phyloP scores from a whole-genome alignment of 73 alveolate species.

The Paraurostyla sp. region DNA sequence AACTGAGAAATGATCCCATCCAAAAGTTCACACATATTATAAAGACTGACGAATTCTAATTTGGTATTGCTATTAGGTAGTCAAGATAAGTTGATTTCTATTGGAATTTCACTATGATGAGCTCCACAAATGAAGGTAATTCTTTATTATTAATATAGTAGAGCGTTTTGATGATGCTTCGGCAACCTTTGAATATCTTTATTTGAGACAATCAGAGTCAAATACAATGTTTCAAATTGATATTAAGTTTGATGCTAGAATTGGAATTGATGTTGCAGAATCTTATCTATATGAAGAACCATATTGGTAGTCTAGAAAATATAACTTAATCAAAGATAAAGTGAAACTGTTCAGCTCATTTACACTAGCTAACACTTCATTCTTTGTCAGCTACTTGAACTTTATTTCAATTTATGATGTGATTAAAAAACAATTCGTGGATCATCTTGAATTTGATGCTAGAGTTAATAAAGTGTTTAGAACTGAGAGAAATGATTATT shows the following conservation, averaged over 20 bases:
- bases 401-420: conserved; percentile 46
- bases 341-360: not conserved
- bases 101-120: conserved; percentile 2
- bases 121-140: not conserved
- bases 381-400: conserved; percentile 18
- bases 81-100: conserved; percentile 42
- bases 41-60: not conserved
- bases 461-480: conserved; percentile 7
- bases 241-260: not conserved
- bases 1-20: conserved; percentile 37
- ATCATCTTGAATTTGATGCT: not conserved
- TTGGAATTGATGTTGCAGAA: conserved; percentile 5
- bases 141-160: not conserved
- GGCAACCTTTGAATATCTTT: not conserved
- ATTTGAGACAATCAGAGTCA: not conserved
- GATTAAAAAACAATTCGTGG: not conserved
- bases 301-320: conserved; percentile 18
- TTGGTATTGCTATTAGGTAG: conserved; percentile 23
- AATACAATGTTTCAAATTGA: not conserved
- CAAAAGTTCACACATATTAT: not conserved
- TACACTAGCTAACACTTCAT: conserved; percentile 2
- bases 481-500: conserved; percentile 19
- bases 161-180: not conserved
- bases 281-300: not conserved
- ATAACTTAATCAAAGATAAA: conserved; percentile 9